These are phyloP conservation scores for Pseudogymnoascus sp. DNA, from an alignment of 2,329 filamentous ascomycete genomes.

Conservation along the genomic window DNA sequence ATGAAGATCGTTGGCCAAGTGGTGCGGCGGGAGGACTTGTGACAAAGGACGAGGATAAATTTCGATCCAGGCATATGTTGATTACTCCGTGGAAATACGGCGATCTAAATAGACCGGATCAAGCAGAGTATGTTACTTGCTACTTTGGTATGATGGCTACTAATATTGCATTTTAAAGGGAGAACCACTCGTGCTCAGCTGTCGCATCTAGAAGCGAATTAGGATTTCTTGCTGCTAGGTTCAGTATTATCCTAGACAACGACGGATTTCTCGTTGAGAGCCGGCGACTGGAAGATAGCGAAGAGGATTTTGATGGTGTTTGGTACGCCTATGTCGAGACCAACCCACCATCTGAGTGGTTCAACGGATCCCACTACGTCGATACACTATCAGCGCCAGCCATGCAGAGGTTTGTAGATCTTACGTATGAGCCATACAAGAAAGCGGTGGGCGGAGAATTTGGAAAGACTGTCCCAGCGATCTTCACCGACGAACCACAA, in stretches of 20 bases:
- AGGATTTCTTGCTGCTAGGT: slow-evolving; percentile 23
- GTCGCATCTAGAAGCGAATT: slow-evolving; percentile 19
- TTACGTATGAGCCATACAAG: slow-evolving; percentile 27
- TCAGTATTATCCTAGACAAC: slow-evolving; percentile 20
- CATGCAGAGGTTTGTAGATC: slow-evolving; percentile 24
- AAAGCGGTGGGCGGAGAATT: slow-evolving; percentile 24
- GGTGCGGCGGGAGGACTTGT: slow-evolving; percentile 26
- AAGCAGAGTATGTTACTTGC: background rate
- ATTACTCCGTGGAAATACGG: slow-evolving; percentile 19
- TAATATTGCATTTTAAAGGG: background rate
- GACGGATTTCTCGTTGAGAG: slow-evolving; percentile 21
- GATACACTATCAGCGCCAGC: slow-evolving; percentile 26
- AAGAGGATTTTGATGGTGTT: slow-evolving; percentile 18
- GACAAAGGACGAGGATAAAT: slow-evolving; percentile 21
- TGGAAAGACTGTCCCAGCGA: slow-evolving; percentile 25
- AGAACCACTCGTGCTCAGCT: slow-evolving; percentile 12
- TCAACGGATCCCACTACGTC: slow-evolving; percentile 27
- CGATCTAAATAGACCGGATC: background rate
- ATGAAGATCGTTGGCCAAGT: slow-evolving; percentile 29
- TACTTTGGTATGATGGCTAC: background rate
- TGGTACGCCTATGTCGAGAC: slow-evolving; percentile 29
- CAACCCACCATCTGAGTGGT: slow-evolving; percentile 25
- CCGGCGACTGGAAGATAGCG: slow-evolving; percentile 15
- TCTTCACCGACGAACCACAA: slow-evolving; percentile 29
- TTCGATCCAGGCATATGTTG: slow-evolving; percentile 24